phyloP scores from a whole-genome alignment of 306 rosid genomes.

The Gastrolobium bilobum region DNA sequence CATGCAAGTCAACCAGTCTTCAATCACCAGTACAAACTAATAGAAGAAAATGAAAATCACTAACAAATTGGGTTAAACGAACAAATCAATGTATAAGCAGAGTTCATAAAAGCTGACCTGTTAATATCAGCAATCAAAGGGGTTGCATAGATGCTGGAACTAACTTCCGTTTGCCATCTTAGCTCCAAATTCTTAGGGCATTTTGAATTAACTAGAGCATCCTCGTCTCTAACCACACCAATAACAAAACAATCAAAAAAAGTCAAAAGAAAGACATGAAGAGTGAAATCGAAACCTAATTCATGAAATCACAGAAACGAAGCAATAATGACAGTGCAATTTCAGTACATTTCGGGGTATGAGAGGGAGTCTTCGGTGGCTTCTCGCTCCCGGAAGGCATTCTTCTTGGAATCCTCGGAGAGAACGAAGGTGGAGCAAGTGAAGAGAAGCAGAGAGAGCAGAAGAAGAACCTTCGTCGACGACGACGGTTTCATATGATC shows the following conservation, averaged over 20 bases:
- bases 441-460: conserved; percentile 59
- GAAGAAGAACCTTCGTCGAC: conserved; percentile 48
- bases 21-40: too few species aligned
- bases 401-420: conserved; percentile 68
- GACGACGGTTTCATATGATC: conserved; percentile 70
- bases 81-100: conserved; percentile 21
- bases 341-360: conserved; percentile 77
- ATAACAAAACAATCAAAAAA: conserved; percentile 4
- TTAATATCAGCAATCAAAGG: conserved; percentile 97
- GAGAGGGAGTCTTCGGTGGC: conserved; percentile 88
- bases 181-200: conserved; percentile 98
- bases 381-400: conserved; percentile 82
- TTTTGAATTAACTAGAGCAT: conserved; percentile 80
- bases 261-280: conserved; percentile 1
- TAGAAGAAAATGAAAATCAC: background rate
- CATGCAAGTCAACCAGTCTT: conserved; percentile 25
- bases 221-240: conserved; percentile 74
- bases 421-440: conserved; percentile 53
- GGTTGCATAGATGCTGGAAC: conserved; percentile 93
- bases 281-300: conserved; percentile 22
- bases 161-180: conserved; percentile 98
- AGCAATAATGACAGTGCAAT: background rate
- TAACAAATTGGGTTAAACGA: background rate
- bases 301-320: background rate
- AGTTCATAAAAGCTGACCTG: conserved; percentile 60